Base-by-base conservation (phyloP, 371 early-diverging fungal species). In the Capniomyces stellatus region DNA sequence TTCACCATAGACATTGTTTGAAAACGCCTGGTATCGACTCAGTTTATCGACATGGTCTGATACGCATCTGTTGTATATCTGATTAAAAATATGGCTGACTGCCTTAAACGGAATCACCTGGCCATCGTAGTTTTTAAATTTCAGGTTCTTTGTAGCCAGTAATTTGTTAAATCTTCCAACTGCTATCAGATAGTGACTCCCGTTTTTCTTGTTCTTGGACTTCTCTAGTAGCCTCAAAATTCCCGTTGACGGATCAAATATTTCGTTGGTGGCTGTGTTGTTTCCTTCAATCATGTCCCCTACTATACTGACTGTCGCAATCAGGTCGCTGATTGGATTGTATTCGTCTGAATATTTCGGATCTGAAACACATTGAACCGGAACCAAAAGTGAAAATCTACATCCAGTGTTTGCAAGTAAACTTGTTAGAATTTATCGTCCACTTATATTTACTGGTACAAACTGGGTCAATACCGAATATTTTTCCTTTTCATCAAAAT, bases 1-100 rank as follows among this genome's bases (percentile, higher is more conserved):
- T 66, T 96, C 97, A 24, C 97, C 97, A 68, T 96, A 96, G 10
- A 93, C 94, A 61, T 86, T 81, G 66, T 91, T 87, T 8, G 90
- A 89, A 58, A 92, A 95, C 8, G 86, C 89, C 71, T 83, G 76
- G 66, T 91, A 90, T 49, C 83, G 74, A 31, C 85, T 81, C 54
- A 95, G 67, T 30, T 74, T 69, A 10, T 82, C 81, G 1, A 87
- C 86, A n/a, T 80, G 67, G 10, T 87, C 84, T 1, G 89, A 83
- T 0, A 92, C 92, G 1, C 85, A 78, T 21, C 92, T 81, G 47
- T 80, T 79, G 60, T 92, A 93, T 0, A 83, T 76, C 67, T 95
- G 93, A 57, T 84, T 83, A 46, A 92, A 58, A 27, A 92, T 75
- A 62, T 89, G 90, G 50, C 78, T 71, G 19, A 89, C 78, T 49